Conservation (phyloP, 345 rosid genomes). For the Linum trigynum region DNA sequence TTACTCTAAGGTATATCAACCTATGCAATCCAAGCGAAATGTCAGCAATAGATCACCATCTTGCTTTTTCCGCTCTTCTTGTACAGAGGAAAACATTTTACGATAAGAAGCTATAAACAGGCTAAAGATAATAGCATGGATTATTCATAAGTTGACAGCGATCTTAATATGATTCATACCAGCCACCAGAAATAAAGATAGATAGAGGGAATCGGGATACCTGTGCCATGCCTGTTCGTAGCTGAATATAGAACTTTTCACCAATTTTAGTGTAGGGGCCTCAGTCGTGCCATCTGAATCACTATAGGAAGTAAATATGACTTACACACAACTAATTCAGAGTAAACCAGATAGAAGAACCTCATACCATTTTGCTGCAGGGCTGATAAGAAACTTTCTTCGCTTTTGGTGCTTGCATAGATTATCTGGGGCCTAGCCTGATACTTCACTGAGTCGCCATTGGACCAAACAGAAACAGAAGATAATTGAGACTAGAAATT, state of each 20-base stretch:
- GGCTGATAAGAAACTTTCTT: conserved; percentile 75
- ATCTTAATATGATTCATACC: conserved; percentile 1
- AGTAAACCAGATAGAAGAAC: conserved; percentile 12
- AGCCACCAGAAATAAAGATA: not conserved
- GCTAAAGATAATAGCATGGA: not conserved
- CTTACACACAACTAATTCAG: conserved; percentile 11
- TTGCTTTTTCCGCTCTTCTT: not conserved
- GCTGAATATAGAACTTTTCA: conserved; percentile 90
- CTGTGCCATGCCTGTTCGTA: conserved; percentile 99
- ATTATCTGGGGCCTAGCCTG: conserved; percentile 71
- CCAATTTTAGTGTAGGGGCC: conserved; percentile 56
- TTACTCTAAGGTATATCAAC: conserved; percentile 77
- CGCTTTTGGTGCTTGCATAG: conserved; percentile 90
- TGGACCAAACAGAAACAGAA: conserved; percentile 12
- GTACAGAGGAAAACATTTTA: not conserved
- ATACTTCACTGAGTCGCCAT: conserved; percentile 52
- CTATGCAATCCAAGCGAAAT: conserved; percentile 33
- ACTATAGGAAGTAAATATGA: conserved; percentile 21
- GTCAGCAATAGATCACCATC: not conserved
- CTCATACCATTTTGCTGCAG: conserved; percentile 62
- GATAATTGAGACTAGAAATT: conserved; percentile 3
- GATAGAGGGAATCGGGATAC: conserved; percentile 23
- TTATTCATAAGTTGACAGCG: not conserved
- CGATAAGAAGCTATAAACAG: not conserved
- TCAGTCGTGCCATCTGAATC: conserved; percentile 57